These are phyloP conservation scores for Ophiostoma montium DNA, from an alignment of 2,329 filamentous ascomycete species.

Conservation along the genomic window DNA sequence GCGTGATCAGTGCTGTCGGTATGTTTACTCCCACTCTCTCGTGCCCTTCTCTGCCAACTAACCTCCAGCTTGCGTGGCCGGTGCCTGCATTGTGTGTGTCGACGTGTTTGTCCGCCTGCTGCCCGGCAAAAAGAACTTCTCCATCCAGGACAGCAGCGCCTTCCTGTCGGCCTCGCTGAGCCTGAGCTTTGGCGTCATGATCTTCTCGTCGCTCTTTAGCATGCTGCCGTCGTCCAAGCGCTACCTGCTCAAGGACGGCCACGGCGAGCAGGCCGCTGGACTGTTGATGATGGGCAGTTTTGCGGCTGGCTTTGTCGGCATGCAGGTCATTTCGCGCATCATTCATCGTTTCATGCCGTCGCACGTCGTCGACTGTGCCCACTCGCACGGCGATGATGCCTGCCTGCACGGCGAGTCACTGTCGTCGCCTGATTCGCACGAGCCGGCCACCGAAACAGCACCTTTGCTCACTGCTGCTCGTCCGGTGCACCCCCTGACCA, in stretches of 20 bases:
- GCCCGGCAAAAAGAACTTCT: conserved; percentile 62
- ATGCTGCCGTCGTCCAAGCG: conserved; percentile 79
- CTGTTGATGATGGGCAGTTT: conserved; percentile 58
- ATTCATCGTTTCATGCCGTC: conserved; percentile 64
- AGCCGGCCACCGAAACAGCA: not conserved
- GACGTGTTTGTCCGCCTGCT: conserved; percentile 63
- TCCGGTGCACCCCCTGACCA: conserved; percentile 2
- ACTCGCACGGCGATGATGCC: conserved; percentile 35
- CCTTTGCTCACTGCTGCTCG: not conserved
- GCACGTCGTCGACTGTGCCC: conserved; percentile 68
- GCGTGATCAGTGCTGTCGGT: conserved; percentile 64
- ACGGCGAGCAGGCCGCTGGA: conserved; percentile 51
- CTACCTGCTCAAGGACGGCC: conserved; percentile 59
- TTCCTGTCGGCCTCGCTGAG: conserved; percentile 84
- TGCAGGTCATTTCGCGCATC: conserved; percentile 57
- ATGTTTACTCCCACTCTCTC: conserved; percentile 18
- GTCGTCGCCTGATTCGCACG: too few species aligned
- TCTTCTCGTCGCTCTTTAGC: conserved; percentile 83
- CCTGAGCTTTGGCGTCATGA: conserved; percentile 90
- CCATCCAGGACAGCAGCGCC: conserved; percentile 74
- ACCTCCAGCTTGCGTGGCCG: conserved; percentile 48
- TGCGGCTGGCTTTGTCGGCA: conserved; percentile 57
- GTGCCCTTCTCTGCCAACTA: not conserved
- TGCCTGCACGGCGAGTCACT: too few species aligned
- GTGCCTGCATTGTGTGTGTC: conserved; percentile 74